Evolutionary conservation across 306 rosid genomes (phyloP).

Genomic region (Mimosa pudica): DNA sequence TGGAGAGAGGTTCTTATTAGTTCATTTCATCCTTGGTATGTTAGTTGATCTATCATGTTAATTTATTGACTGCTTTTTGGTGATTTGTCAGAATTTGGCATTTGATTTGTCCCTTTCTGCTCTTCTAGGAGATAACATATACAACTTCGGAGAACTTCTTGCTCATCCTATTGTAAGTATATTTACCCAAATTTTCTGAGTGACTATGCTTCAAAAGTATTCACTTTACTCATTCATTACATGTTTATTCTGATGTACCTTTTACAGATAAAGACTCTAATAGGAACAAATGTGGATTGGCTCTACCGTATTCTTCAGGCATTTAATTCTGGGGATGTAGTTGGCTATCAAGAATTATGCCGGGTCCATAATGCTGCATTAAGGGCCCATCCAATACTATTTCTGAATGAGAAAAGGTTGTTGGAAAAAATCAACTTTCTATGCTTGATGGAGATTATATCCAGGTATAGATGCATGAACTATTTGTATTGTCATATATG

Average conservation of each 20-base stretch:
- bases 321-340: constrained; percentile 89
- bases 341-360: constrained; percentile 85
- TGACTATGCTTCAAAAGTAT: not conserved
- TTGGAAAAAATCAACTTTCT: constrained; percentile 91
- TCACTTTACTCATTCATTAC: constrained; percentile 21
- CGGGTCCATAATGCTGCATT: constrained; percentile 82
- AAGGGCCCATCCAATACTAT: constrained; percentile 89
- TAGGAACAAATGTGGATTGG: constrained; percentile 95
- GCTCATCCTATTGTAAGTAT: constrained; percentile 94
- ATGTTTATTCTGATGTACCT: constrained; percentile 26
- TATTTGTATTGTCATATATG: constrained; percentile 8
- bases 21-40: constrained; percentile 24
- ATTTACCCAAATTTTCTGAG: not conserved
- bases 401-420: constrained; percentile 81
- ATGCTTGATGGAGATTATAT: constrained; percentile 98
- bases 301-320: constrained; percentile 92
- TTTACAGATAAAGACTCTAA: constrained; percentile 73
- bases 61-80: not conserved
- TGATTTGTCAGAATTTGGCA: constrained; percentile 81
- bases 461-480: constrained; percentile 60
- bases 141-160: constrained; percentile 96
- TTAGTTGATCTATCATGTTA: not conserved
- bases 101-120: constrained; percentile 96
- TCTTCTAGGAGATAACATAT: constrained; percentile 91
- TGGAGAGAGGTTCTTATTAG: constrained; percentile 19